These are phyloP conservation scores for Wickerhamiella spandovensis DNA, from an alignment of 805 yeast species.

Conservation along the genomic window DNA sequence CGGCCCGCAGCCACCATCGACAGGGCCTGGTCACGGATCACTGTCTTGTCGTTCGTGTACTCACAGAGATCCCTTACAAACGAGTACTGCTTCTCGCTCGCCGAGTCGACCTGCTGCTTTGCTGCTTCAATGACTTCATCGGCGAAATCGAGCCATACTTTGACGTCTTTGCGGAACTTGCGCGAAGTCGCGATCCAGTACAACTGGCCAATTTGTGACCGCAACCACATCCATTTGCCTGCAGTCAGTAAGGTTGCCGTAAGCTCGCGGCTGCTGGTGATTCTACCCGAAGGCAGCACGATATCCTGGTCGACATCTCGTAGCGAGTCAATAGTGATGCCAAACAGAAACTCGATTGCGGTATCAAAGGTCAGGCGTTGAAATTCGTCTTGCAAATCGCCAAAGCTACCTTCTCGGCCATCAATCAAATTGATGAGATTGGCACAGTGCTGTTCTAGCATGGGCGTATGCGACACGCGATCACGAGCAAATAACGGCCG, in stretches of 20 bases:
- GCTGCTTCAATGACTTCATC: constrained; percentile 30
- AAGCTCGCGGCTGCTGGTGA: constrained; percentile 4
- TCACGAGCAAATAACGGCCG: constrained; percentile 26
- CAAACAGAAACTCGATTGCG: constrained; percentile 25
- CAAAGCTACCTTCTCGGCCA: not conserved
- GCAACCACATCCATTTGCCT: constrained; percentile 9
- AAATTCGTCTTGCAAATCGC: constrained; percentile 7
- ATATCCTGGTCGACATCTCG: constrained; percentile 7
- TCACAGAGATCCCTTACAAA: constrained; percentile 18
- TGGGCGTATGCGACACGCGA: constrained; percentile 21
- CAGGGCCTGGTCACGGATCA: constrained; percentile 32
- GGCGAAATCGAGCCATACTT: constrained; percentile 25
- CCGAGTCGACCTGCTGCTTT: constrained; percentile 13
- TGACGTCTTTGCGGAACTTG: constrained; percentile 24
- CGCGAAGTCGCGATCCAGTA: constrained; percentile 13
- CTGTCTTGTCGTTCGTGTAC: constrained; percentile 21
- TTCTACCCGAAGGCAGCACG: not conserved
- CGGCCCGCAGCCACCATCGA: constrained; percentile 34
- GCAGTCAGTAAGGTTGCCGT: constrained; percentile 15
- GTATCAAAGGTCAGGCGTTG: constrained; percentile 23
- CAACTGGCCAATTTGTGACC: constrained; percentile 14
- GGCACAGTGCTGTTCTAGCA: constrained; percentile 19
- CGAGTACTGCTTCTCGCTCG: not conserved
- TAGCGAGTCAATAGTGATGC: constrained; percentile 17
- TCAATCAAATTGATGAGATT: constrained; percentile 5